Evolutionary conservation across 306 rosid genomes (phyloP).

Genomic region (Cyamopsis tetragonoloba): DNA sequence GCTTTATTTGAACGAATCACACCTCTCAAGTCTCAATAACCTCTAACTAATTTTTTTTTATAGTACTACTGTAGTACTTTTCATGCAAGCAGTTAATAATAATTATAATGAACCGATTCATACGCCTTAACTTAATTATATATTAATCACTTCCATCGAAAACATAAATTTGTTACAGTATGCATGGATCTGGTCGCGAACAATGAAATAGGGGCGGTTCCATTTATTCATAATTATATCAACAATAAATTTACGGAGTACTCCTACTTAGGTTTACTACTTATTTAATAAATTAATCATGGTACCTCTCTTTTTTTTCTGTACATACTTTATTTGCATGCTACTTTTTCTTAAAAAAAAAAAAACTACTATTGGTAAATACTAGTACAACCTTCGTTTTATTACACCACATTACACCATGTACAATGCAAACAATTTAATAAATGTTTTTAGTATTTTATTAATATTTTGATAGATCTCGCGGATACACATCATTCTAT

Average conservation of each 20-base stretch:
- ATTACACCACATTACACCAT: no score
- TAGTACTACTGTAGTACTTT: slow-evolving; percentile 12
- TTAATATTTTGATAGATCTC: no score
- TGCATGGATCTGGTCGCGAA: slow-evolving; percentile 28
- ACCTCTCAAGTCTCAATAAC: slow-evolving; percentile 1
- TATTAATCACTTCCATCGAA: slow-evolving; percentile 21
- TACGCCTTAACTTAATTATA: neutral
- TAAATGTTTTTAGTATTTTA: no score
- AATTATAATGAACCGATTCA: slow-evolving; percentile 1
- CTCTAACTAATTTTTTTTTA: neutral
- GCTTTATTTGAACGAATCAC: slow-evolving; percentile 8
- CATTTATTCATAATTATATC: slow-evolving; percentile 1
- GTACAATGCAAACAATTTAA: no score
- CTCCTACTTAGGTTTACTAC: no score
- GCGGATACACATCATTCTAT: no score
- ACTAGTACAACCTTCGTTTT: no score
- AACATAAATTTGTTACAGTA: slow-evolving; percentile 21
- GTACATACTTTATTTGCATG: no score
- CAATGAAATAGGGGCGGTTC: slow-evolving; percentile 21
- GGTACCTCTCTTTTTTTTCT: no score
- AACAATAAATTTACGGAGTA: no score
- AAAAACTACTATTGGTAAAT: no score
- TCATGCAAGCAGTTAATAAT: neutral
- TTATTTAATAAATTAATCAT: no score
- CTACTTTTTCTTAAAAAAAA: neutral